These are phyloP conservation scores for Basipetospora chlamydospora DNA, from an alignment of 2,329 filamentous ascomycete genomes.

Conservation along the genomic window DNA sequence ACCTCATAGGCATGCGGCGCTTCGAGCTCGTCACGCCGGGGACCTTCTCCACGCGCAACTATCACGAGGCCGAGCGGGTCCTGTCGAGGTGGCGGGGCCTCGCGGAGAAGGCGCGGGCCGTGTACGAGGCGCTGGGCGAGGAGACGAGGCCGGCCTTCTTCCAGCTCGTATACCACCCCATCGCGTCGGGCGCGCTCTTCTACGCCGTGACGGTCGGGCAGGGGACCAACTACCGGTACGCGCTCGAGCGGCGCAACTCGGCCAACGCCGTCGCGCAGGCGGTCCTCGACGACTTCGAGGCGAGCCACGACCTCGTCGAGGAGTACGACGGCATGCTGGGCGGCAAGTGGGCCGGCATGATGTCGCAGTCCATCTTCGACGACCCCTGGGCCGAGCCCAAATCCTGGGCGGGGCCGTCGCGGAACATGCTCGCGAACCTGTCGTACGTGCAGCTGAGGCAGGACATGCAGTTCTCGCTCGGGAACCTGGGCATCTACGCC, in stretches of 20 bases:
- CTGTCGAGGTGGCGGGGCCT: slow-evolving; percentile 36
- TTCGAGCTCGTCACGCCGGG: slow-evolving; percentile 17
- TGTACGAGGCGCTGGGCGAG: slow-evolving; percentile 38
- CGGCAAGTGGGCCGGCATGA: slow-evolving; percentile 42
- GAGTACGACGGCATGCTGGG: slow-evolving; percentile 33
- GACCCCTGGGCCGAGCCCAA: slow-evolving; percentile 1
- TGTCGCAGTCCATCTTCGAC: slow-evolving; percentile 33
- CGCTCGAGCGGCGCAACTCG: slow-evolving; percentile 38
- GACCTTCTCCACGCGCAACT: slow-evolving; percentile 14
- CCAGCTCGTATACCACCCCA: slow-evolving; percentile 44
- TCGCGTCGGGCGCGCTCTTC: slow-evolving; percentile 8
- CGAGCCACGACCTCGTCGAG: slow-evolving; percentile 32
- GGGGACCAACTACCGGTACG: slow-evolving; percentile 36
- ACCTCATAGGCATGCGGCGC: slow-evolving; percentile 34
- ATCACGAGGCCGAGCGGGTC: slow-evolving; percentile 46
- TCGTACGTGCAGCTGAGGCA: slow-evolving; percentile 29
- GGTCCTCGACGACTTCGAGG: slow-evolving; percentile 32
- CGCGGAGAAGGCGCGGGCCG: slow-evolving; percentile 33
- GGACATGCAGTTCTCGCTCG: slow-evolving; percentile 13
- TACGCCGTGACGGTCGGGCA: slow-evolving; percentile 1
- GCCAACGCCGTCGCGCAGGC: slow-evolving; percentile 33
- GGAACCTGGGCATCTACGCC: slow-evolving; percentile 36
- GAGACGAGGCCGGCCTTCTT: slow-evolving; percentile 43
- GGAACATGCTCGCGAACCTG: slow-evolving; percentile 34
- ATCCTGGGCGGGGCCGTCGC: slow-evolving; percentile 18